Evolutionary conservation across 768 basidiomycete genomes (phyloP).

Genomic region (Lactifluus hygrophoroides): DNA sequence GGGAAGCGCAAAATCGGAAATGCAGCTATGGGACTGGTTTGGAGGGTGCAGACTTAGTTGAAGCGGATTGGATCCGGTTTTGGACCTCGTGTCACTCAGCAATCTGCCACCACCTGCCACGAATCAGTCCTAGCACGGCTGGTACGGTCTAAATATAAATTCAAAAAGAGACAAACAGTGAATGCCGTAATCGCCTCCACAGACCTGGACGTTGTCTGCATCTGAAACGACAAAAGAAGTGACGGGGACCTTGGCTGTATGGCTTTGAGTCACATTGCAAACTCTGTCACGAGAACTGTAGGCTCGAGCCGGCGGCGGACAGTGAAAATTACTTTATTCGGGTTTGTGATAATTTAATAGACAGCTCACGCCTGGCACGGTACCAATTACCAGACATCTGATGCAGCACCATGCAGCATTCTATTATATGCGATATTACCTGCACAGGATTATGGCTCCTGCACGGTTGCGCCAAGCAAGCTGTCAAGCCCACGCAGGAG

Average conservation of each 20-base stretch:
- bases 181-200: background rate
- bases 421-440: too few species aligned
- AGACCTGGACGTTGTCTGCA: background rate
- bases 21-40: background rate
- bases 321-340: background rate
- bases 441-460: background rate
- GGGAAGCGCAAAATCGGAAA: background rate
- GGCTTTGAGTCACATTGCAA: background rate
- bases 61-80: background rate
- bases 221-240: background rate
- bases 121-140: background rate
- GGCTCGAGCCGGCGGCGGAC: background rate
- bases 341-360: background rate
- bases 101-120: slow-evolving; percentile 2
- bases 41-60: background rate
- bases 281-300: background rate
- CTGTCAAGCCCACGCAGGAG: background rate
- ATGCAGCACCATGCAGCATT: background rate
- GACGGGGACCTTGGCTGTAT: background rate
- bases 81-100: background rate
- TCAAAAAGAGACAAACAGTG: background rate
- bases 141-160: background rate
- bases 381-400: background rate
- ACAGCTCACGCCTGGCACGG: background rate
- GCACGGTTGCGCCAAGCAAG: too few species aligned